phyloP scores from a whole-genome alignment of 2,329 filamentous ascomycete genomes.

The Zymoseptoria passerinii region DNA sequence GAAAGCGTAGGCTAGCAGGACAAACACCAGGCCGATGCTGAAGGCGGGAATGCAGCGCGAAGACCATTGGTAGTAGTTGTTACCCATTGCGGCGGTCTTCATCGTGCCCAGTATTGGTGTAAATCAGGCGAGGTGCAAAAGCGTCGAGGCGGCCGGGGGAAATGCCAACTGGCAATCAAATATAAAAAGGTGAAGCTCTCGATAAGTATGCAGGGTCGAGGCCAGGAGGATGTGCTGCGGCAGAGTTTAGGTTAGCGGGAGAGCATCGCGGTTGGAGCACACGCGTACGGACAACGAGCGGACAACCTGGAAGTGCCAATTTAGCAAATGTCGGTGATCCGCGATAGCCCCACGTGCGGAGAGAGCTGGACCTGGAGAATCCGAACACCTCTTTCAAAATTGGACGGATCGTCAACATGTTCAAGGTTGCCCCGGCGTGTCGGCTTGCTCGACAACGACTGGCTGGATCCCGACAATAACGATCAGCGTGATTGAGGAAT shows the following conservation, averaged over 20 bases:
- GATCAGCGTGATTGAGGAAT: slow-evolving; percentile 5
- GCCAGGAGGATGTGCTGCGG: neutral
- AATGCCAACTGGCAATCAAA: neutral
- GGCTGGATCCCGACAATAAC: slow-evolving; percentile 3
- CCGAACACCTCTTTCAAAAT: neutral
- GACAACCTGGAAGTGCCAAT: neutral
- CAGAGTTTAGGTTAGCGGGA: neutral
- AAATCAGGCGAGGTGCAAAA: neutral
- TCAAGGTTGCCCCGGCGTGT: slow-evolving; percentile 4
- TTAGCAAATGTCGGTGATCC: too few relatives aligned
- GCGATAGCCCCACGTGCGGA: neutral
- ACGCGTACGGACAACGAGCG: neutral
- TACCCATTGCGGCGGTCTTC: slow-evolving; percentile 10
- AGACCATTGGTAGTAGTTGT: slow-evolving; percentile 18
- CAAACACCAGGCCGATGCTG: slow-evolving; percentile 18
- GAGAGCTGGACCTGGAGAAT: neutral
- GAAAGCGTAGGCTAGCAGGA: slow-evolving; percentile 23
- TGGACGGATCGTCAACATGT: neutral
- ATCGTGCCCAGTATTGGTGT: neutral
- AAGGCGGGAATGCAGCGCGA: slow-evolving; percentile 25
- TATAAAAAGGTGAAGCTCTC: neutral
- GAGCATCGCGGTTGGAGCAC: neutral
- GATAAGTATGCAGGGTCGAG: neutral
- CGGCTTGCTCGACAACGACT: slow-evolving; percentile 3
- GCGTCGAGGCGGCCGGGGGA: neutral